Base-by-base conservation (phyloP, 2,329 filamentous ascomycete genomes). In the Trichoderma afroharzianum region DNA sequence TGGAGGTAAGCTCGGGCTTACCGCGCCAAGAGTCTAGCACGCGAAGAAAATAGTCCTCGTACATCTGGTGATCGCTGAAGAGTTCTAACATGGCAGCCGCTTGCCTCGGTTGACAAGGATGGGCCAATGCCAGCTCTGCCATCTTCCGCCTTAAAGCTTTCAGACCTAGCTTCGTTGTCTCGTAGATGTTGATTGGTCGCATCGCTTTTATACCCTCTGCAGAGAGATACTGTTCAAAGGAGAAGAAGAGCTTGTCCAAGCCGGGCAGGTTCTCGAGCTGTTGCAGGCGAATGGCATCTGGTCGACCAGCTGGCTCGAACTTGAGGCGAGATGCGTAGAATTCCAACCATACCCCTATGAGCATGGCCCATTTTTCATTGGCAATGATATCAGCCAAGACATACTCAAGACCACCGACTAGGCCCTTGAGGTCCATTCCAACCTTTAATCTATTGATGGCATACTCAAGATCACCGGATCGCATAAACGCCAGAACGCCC, bases 381-480 rank as follows among this genome's bases (percentile, higher is more conserved):
- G 74, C 77, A 39, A 88, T 79, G 2, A 81, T 80, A 59, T 82
- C 78, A 8, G 83, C 78, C 21, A 87, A 73, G 6, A 88, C 73
- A 21, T 82, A 76, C 58, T 86, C 85, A 7, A 88, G 75, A 2
- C 83, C 85, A 7, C 81, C 78, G 1, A 79, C 76, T 30, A 83
- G 75, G 6, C 78, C 76, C 14, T 74, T 75, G 21, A 74, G 72
- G 6, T 79, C 72, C 11, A 87, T 72, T 4, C 83, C 84, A 3
- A 72, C 75, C 50, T 77, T 79, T 73, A 86, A 85, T 24, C 82
- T 74, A 3, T 79, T 74, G 18, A 86, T 73, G 0, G 86, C 87
- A 12, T 77, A 75, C 3, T 76, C 18, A 5, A 77, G 68, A 33
- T 85, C 81, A 15, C 82, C 80, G 6, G 84, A 77, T 24, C 79